Evolutionary conservation across 2,329 filamentous ascomycete genomes (phyloP).

Genomic region (Colletotrichum sp.): DNA sequence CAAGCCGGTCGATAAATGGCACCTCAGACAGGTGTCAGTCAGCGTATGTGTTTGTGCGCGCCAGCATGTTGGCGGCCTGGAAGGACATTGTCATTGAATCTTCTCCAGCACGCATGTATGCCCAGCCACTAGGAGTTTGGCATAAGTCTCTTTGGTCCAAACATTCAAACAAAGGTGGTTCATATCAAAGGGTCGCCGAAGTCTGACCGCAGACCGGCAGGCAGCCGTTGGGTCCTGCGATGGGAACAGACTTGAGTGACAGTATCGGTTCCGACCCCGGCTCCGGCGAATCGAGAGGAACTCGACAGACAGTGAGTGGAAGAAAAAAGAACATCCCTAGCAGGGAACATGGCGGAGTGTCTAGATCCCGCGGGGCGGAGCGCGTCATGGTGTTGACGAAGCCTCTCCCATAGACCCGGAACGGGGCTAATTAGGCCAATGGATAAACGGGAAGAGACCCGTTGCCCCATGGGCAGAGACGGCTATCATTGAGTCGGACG

Average conservation of each 20-base stretch:
- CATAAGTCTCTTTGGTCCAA: neutral
- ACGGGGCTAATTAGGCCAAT: neutral
- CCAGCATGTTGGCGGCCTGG: neutral
- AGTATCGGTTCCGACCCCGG: slow-evolving; percentile 2
- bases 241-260: neutral
- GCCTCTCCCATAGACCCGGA: neutral
- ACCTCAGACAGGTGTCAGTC: slow-evolving; percentile 12
- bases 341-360: neutral
- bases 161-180: neutral
- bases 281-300: neutral
- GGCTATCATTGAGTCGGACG: neutral
- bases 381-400: neutral
- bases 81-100: neutral
- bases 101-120: neutral
- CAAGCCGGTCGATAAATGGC: slow-evolving; percentile 1
- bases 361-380: neutral
- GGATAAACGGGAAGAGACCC: neutral
- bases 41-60: neutral
- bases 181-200: neutral
- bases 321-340: neutral
- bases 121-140: neutral
- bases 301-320: neutral
- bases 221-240: neutral
- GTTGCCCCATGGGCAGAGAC: neutral
- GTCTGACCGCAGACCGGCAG: neutral